Percentiles rank a stretch among this genome's conserved stretches.
These are phyloP conservation scores for Rubia peregrina DNA, from an alignment of 305 asterid genomes.

Conservation along the genomic window DNA sequence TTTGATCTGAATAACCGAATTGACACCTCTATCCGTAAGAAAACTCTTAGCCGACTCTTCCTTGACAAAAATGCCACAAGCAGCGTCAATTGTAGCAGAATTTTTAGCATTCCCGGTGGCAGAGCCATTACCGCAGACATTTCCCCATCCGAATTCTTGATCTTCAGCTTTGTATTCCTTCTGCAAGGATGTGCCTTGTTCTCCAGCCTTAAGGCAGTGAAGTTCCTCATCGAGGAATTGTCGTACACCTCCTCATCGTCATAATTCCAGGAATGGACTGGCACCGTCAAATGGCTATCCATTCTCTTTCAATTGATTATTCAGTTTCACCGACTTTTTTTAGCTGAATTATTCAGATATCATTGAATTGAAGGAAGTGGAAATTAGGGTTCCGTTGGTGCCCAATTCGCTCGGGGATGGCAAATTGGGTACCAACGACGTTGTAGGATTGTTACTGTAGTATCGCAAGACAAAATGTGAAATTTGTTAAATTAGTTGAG, in stretches of 20 bases:
- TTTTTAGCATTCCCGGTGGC: slow-evolving; percentile 35
- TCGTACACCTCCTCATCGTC: slow-evolving; percentile 22
- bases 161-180: not conserved
- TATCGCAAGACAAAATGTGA: too few relatives aligned
- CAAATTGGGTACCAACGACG: not conserved
- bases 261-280: too few relatives aligned
- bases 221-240: slow-evolving; percentile 66
- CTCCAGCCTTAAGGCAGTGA: slow-evolving; percentile 79
- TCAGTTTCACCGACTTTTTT: too few relatives aligned
- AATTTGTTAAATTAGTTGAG: too few relatives aligned
- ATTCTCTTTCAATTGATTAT: slow-evolving; percentile 15
- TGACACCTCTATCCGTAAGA: slow-evolving; percentile 23
- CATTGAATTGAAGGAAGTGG: not conserved
- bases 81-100: slow-evolving; percentile 37
- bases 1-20: too few relatives aligned
- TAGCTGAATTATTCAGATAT: too few relatives aligned
- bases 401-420: not conserved
- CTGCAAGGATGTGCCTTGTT: slow-evolving; percentile 16
- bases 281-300: slow-evolving; percentile 48
- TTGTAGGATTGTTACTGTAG: too few relatives aligned
- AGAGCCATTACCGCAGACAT: slow-evolving; percentile 32
- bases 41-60: slow-evolving; percentile 62
- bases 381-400: not conserved
- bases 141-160: slow-evolving; percentile 44
- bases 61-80: slow-evolving; percentile 46